phyloP scores from a whole-genome alignment of 1,284 basidiomycete species.

The Anthracocystis setariae region DNA sequence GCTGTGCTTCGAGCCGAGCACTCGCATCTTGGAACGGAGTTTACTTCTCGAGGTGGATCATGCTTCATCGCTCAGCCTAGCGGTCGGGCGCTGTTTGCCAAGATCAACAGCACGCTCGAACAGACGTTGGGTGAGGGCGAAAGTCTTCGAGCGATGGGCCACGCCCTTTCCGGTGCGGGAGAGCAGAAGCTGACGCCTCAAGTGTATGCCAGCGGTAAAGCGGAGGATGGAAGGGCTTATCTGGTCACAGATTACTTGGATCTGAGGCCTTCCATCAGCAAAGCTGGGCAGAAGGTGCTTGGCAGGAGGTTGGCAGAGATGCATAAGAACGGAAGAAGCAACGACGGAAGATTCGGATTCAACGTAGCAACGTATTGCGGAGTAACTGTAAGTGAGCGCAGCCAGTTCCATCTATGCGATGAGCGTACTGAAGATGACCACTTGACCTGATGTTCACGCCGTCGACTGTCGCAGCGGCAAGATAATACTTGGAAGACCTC shows the following conservation, averaged over 20 bases:
- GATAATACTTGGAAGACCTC: constrained; percentile 44
- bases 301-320: constrained; percentile 29
- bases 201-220: constrained; percentile 29
- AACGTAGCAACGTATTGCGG: constrained; percentile 36
- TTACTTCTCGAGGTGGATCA: constrained; percentile 18
- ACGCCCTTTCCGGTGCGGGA: constrained; percentile 2
- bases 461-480: constrained; percentile 16
- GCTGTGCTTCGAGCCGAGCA: constrained; percentile 25
- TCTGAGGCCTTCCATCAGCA: constrained; percentile 22
- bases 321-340: constrained; percentile 24
- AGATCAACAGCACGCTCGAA: constrained; percentile 27
- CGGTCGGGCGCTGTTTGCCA: constrained; percentile 23
- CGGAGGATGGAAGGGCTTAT: constrained; percentile 24
- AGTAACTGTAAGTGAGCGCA: constrained; percentile 23
- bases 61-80: constrained; percentile 30
- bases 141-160: constrained; percentile 26
- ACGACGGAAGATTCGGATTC: constrained; percentile 33
- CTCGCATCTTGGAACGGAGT: constrained; percentile 26
- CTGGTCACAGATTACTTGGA: constrained; percentile 39
- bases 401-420: too few species aligned
- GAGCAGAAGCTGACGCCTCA: constrained; percentile 17
- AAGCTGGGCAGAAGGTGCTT: constrained; percentile 13
- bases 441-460: neutral
- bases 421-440: neutral
- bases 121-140: constrained; percentile 38